A percentile compares a stretch with the other conserved stretches of the same genome.
Evolutionary conservation across 106 monocot species (phyloP).

Genomic region (Triglochin maritima): DNA sequence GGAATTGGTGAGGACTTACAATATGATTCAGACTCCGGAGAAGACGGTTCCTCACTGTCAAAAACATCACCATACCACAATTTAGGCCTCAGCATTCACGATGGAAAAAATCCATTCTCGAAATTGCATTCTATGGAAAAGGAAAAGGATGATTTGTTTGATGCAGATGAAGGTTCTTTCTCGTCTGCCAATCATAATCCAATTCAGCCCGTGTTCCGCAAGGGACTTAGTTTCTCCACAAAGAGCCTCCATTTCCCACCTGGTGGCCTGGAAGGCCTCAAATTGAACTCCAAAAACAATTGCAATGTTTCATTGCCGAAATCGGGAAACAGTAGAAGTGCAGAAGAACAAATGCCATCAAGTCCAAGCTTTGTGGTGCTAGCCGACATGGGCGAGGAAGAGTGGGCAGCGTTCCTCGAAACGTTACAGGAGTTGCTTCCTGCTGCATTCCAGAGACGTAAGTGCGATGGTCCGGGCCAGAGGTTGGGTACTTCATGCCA

Average conservation of each 20-base stretch:
- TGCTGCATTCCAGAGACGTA: slow-evolving; percentile 27
- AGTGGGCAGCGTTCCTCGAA: slow-evolving; percentile 68
- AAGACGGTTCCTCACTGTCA: slow-evolving; percentile 4
- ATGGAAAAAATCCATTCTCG: slow-evolving; percentile 42
- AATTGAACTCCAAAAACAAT: slow-evolving; percentile 1
- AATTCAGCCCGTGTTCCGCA: slow-evolving; percentile 8
- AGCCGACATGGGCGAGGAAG: slow-evolving; percentile 71
- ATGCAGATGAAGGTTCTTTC: background rate
- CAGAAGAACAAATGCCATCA: slow-evolving; percentile 39
- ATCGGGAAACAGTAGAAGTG: slow-evolving; percentile 24
- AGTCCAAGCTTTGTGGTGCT: slow-evolving; percentile 63
- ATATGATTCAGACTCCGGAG: slow-evolving; percentile 31
- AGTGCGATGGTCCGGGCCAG: slow-evolving; percentile 26
- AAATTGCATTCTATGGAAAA: slow-evolving; percentile 21
- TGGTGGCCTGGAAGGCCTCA: slow-evolving; percentile 1
- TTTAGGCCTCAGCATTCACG: slow-evolving; percentile 12
- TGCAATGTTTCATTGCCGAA: background rate
- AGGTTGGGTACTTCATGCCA: slow-evolving; percentile 33
- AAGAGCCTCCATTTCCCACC: background rate
- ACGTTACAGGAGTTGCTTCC: slow-evolving; percentile 52
- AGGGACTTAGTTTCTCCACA: slow-evolving; percentile 10
- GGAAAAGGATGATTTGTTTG: slow-evolving; percentile 12
- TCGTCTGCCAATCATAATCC: background rate
- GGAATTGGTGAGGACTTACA: slow-evolving; percentile 19
- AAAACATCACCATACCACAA: slow-evolving; percentile 13